phyloP scores from a whole-genome alignment of 441 rosid genomes.

The Gossypium gossypioides region DNA sequence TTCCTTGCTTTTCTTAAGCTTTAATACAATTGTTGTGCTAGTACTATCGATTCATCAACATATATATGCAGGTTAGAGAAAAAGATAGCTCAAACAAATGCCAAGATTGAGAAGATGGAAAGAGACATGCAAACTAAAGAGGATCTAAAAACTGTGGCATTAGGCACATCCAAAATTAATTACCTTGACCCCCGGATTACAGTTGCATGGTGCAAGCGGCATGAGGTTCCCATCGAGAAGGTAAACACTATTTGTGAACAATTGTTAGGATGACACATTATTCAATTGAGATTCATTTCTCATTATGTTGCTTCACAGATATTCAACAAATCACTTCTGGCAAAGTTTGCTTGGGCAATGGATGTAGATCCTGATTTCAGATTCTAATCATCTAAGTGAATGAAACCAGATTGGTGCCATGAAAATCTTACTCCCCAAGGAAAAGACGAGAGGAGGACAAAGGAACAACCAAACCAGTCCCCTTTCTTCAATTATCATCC shows the following conservation, averaged over 20 bases:
- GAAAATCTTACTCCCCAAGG: not conserved
- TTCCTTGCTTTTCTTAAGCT: constrained; percentile 7
- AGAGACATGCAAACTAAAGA: constrained; percentile 75
- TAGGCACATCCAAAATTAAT: constrained; percentile 95
- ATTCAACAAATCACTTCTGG: constrained; percentile 92
- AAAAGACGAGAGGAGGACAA: not conserved
- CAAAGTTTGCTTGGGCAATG: constrained; percentile 97
- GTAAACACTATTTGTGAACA: constrained; percentile 24
- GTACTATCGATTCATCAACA: no score
- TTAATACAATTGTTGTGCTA: not conserved
- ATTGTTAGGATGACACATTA: not conserved
- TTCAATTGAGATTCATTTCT: not conserved
- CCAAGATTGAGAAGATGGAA: constrained; percentile 82
- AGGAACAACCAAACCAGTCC: not conserved
- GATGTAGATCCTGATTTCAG: constrained; percentile 93
- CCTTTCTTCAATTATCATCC: constrained; percentile 7
- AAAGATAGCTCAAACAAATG: constrained; percentile 56
- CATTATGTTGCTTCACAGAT: constrained; percentile 39
- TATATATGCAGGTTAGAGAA: constrained; percentile 22
- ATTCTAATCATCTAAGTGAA: constrained; percentile 44
- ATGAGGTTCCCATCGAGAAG: constrained; percentile 97
- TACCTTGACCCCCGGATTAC: constrained; percentile 96
- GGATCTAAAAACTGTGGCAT: constrained; percentile 85
- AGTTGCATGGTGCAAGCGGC: constrained; percentile 99
- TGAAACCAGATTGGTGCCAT: not conserved